Percentiles rank a stretch among this genome's conserved stretches.
These are phyloP conservation scores for Venturia oleaginea DNA, from an alignment of 2,329 filamentous ascomycete species.

Conservation along the genomic window DNA sequence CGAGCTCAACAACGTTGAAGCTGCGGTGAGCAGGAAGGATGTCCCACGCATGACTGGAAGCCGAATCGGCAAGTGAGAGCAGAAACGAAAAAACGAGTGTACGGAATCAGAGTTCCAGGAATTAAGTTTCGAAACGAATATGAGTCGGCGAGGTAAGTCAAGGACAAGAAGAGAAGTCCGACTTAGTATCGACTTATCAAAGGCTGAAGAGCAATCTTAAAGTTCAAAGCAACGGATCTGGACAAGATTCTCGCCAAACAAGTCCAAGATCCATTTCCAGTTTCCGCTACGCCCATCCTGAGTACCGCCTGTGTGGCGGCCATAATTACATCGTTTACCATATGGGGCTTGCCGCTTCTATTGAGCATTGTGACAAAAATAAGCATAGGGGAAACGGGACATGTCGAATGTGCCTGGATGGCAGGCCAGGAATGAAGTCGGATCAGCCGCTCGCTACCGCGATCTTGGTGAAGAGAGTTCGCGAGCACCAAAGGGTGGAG, in stretches of 20 bases:
- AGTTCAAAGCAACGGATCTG: background rate
- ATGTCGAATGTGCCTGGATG: background rate
- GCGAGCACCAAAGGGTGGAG: background rate
- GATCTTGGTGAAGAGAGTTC: background rate
- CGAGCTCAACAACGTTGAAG: background rate
- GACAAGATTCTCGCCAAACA: background rate
- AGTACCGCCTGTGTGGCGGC: background rate
- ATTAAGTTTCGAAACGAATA: background rate
- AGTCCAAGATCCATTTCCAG: background rate
- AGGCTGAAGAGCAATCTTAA: background rate
- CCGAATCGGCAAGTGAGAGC: background rate
- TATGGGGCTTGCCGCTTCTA: background rate
- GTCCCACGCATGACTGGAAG: background rate
- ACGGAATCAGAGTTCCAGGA: background rate
- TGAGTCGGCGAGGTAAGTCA: background rate
- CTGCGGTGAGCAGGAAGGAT: constrained; percentile 3
- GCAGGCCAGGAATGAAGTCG: background rate
- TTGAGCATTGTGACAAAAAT: background rate
- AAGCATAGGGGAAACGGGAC: background rate
- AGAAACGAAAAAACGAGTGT: background rate
- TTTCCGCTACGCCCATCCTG: background rate
- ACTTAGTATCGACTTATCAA: background rate
- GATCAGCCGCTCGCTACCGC: background rate
- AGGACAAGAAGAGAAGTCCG: background rate
- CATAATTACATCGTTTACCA: background rate